Conservation (phyloP, 2,329 filamentous ascomycete species). For the Rhynchosporium graminicola region DNA sequence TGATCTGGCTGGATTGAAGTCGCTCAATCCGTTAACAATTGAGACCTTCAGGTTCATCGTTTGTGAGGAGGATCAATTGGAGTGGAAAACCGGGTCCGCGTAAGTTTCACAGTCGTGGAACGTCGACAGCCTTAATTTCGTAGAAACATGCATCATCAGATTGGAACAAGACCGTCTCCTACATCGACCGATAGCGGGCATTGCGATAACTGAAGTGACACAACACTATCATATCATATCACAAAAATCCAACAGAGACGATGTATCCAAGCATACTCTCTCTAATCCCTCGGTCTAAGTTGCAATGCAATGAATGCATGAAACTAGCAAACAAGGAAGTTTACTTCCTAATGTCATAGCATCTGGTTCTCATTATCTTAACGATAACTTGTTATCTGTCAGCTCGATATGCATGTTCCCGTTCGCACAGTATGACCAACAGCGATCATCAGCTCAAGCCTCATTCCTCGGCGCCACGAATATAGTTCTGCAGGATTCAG, state of each 20-base stretch:
- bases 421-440: constrained; percentile 11
- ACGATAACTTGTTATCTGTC: neutral
- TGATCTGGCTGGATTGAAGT: neutral
- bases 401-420: neutral
- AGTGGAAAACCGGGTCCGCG: neutral
- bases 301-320: neutral
- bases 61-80: neutral
- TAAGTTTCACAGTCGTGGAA: neutral
- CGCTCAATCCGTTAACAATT: neutral
- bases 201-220: neutral
- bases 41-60: neutral
- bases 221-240: neutral
- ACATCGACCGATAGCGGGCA: neutral
- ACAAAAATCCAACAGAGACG: neutral
- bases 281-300: neutral
- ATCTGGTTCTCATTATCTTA: neutral
- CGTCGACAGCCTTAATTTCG: constrained; percentile 2
- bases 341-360: neutral
- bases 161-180: neutral
- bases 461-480: neutral
- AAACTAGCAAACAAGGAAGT: neutral
- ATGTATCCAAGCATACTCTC: neutral
- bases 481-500: neutral
- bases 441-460: neutral
- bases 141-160: neutral